Conservation (phyloP, 116 monocot species). For the Papilionanthe hybrid region DNA sequence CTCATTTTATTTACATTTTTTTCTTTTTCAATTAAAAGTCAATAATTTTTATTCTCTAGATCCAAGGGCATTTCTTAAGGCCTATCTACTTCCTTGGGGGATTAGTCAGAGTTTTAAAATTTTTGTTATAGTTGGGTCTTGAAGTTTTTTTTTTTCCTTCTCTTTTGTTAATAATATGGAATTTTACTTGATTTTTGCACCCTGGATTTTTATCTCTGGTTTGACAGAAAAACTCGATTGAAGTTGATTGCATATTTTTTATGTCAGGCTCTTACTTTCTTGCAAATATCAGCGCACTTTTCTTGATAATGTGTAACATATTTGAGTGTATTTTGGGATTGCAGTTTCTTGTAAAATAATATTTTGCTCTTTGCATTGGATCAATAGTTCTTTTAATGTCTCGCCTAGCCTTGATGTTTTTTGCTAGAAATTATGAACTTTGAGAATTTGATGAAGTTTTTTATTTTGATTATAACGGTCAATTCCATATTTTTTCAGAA, state of each 20-base stretch:
- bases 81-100: not conserved
- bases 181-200: too few species aligned
- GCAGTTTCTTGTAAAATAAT: not conserved
- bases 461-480: slow-evolving; percentile 1
- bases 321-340: not conserved
- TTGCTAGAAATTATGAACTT: not conserved
- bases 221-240: not conserved
- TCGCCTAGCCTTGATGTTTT: not conserved
- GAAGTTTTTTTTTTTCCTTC: too few species aligned
- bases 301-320: not conserved
- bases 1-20: too few species aligned
- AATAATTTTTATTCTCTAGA: not conserved
- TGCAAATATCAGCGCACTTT: not conserved
- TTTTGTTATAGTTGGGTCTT: not conserved
- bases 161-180: too few species aligned
- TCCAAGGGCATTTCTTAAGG: not conserved
- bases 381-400: not conserved
- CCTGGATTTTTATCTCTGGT: not conserved
- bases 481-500: not conserved
- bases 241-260: not conserved
- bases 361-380: not conserved
- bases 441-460: not conserved
- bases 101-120: not conserved
- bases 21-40: too few species aligned
- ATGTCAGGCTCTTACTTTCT: too few species aligned